Evolutionary conservation across 2,329 filamentous ascomycete genomes (phyloP).

Genomic region (Laburnicola sp.): DNA sequence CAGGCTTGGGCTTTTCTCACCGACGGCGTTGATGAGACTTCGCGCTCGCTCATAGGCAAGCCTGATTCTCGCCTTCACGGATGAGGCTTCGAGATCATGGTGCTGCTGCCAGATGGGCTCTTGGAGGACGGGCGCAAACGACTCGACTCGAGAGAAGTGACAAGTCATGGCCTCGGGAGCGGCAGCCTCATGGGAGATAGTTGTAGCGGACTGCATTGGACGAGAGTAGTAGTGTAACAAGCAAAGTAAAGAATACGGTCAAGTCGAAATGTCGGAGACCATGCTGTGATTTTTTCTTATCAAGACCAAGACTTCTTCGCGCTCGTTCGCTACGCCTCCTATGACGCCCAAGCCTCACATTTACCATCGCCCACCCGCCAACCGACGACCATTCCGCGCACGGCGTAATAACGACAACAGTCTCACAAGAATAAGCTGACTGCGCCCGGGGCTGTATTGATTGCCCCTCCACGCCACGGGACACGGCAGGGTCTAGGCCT

Average conservation of each 20-base stretch:
- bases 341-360: no score
- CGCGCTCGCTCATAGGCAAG: conserved; percentile 6
- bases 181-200: background rate
- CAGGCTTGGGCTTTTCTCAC: conserved; percentile 1
- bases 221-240: conserved; percentile 6
- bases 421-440: background rate
- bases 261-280: conserved; percentile 3
- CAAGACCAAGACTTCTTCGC: no score
- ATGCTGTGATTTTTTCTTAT: conserved; percentile 4
- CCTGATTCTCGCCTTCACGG: conserved; percentile 1
- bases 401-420: background rate
- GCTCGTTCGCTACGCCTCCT: no score
- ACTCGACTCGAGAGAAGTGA: conserved; percentile 5
- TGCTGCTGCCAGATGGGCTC: conserved; percentile 3
- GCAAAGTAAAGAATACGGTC: background rate
- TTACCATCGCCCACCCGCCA: no score
- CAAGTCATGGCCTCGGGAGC: background rate
- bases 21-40: conserved; percentile 4
- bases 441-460: background rate
- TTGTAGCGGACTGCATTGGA: background rate
- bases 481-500: background rate
- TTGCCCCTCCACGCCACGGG: background rate
- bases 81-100: conserved; percentile 2
- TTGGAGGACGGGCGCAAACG: conserved; percentile 1
- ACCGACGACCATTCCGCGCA: background rate